Evolutionary conservation across 345 rosid genomes (phyloP).

Genomic region (Leavenworthia alabamica): DNA sequence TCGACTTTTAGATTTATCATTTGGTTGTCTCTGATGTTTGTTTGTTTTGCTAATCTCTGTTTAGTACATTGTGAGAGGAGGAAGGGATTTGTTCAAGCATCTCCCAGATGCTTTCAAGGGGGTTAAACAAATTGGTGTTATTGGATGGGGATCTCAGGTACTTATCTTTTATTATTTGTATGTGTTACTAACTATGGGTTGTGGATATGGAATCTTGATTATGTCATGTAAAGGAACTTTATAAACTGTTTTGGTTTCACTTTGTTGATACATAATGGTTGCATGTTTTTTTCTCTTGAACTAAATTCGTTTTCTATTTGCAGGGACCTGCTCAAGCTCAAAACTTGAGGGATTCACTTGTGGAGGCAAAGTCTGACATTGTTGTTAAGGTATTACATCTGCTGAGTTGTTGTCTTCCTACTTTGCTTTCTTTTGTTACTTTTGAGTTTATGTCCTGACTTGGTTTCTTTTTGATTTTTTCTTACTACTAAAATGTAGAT

Average conservation of each 20-base stretch:
- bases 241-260: background rate
- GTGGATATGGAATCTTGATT: background rate
- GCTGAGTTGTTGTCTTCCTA: background rate
- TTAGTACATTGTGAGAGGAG: slow-evolving; percentile 95
- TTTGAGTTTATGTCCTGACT: slow-evolving; percentile 5
- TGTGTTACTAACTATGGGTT: background rate
- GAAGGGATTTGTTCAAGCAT: slow-evolving; percentile 78
- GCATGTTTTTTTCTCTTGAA: background rate
- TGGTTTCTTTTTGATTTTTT: background rate
- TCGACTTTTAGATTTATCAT: background rate
- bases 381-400: slow-evolving; percentile 55
- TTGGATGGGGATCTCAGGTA: slow-evolving; percentile 98
- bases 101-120: slow-evolving; percentile 83
- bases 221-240: background rate
- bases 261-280: background rate
- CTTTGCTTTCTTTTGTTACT: background rate
- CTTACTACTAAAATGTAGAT: slow-evolving; percentile 32
- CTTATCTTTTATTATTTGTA: background rate
- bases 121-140: slow-evolving; percentile 83
- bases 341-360: slow-evolving; percentile 84
- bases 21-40: background rate
- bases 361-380: slow-evolving; percentile 72
- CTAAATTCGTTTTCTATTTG: background rate
- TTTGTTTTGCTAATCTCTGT: background rate
- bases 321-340: slow-evolving; percentile 98